These are phyloP conservation scores for Colletotrichum sp. DNA, from an alignment of 2,329 filamentous ascomycete species.

Conservation along the genomic window DNA sequence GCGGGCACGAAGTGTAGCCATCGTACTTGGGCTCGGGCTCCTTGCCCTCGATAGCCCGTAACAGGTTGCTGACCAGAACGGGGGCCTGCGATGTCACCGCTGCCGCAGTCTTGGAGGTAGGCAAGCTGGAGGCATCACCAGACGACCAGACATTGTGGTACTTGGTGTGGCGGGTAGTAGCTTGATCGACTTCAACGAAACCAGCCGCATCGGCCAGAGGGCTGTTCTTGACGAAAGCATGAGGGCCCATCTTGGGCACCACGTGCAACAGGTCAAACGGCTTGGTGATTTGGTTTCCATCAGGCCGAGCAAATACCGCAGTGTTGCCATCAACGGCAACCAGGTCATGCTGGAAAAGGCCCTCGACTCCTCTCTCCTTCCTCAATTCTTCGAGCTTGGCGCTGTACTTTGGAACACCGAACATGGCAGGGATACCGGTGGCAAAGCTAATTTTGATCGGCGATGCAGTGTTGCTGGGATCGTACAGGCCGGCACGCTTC, in stretches of 20 bases:
- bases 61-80: constrained; percentile 53
- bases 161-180: constrained; percentile 56
- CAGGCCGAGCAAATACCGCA: constrained; percentile 52
- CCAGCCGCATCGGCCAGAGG: constrained; percentile 59
- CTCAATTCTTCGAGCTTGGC: constrained; percentile 58
- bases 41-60: constrained; percentile 49
- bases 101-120: constrained; percentile 61
- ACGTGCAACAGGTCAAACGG: constrained; percentile 62
- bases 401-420: constrained; percentile 65
- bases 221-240: constrained; percentile 58
- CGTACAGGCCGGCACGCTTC: constrained; percentile 58
- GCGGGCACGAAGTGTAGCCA: constrained; percentile 61
- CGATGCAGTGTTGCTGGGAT: constrained; percentile 41
- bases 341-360: constrained; percentile 63
- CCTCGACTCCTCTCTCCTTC: constrained; percentile 59
- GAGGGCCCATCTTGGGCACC: constrained; percentile 63
- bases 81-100: constrained; percentile 58
- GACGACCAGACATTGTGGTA: constrained; percentile 63
- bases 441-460: constrained; percentile 59
- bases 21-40: constrained; percentile 50
- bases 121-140: constrained; percentile 63
- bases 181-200: constrained; percentile 62
- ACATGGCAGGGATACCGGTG: constrained; percentile 61
- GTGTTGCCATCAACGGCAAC: constrained; percentile 56
- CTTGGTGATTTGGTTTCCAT: constrained; percentile 47